These are phyloP conservation scores for Verticillium albo-atrum DNA, from an alignment of 2,329 filamentous ascomycete genomes.

Conservation along the genomic window DNA sequence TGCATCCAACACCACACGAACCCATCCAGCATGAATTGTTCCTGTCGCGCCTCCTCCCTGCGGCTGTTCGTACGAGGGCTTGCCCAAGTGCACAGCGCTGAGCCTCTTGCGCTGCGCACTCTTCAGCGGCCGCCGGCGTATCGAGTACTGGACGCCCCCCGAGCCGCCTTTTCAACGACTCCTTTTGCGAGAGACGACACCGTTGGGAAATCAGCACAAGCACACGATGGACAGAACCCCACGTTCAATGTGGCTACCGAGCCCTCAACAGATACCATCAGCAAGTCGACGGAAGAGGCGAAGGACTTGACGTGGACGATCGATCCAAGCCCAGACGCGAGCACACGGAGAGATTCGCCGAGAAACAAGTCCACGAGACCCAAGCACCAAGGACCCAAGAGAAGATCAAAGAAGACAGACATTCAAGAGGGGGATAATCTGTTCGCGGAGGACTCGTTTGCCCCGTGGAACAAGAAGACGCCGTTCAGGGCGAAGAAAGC, in stretches of 20 bases:
- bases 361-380: not conserved
- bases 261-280: not conserved
- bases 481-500: slow-evolving; percentile 1
- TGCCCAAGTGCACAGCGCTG: slow-evolving; percentile 30
- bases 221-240: slow-evolving; percentile 16
- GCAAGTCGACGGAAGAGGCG: not conserved
- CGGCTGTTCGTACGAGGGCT: slow-evolving; percentile 45
- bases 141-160: not conserved
- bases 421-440: not conserved
- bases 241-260: not conserved
- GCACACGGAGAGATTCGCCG: not conserved
- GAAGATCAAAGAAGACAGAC: slow-evolving; percentile 11
- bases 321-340: not conserved
- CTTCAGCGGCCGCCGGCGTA: not conserved
- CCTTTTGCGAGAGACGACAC: not conserved
- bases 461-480: slow-evolving; percentile 1
- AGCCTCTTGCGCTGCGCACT: slow-evolving; percentile 1
- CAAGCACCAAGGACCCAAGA: slow-evolving; percentile 1
- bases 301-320: not conserved
- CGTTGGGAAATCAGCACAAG: slow-evolving; percentile 31
- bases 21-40: slow-evolving; percentile 37
- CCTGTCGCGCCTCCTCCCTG: slow-evolving; percentile 40
- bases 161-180: not conserved
- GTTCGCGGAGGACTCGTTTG: not conserved
- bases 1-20: not conserved